A percentile compares a stretch with the other conserved stretches of the same genome.
Evolutionary conservation across 2,329 filamentous ascomycete species (phyloP).

Genomic region (Parafenestella ontariensis): DNA sequence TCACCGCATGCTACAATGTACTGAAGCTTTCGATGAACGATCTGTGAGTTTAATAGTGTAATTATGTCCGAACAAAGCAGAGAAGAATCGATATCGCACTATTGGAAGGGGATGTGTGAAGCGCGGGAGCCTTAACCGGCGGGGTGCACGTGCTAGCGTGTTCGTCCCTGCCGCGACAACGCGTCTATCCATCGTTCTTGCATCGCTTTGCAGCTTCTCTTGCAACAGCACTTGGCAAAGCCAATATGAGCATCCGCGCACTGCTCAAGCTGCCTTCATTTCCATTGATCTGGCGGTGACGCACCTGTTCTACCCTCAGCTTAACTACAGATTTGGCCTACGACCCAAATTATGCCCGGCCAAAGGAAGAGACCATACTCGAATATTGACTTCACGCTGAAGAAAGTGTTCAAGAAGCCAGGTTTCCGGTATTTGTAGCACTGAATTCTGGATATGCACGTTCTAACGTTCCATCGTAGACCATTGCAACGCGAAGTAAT

Average conservation of each 20-base stretch:
- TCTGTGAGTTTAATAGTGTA: background rate
- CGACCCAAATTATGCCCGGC: constrained; percentile 33
- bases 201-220: background rate
- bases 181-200: constrained; percentile 6
- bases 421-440: constrained; percentile 67
- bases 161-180: constrained; percentile 13
- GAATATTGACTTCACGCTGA: constrained; percentile 77
- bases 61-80: background rate
- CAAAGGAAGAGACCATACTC: constrained; percentile 39
- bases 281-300: background rate
- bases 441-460: accelerated
- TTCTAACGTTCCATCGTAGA: constrained; percentile 53
- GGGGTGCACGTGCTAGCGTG: constrained; percentile 30
- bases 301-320: background rate
- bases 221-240: background rate
- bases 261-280: background rate
- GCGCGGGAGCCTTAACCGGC: background rate
- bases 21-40: background rate
- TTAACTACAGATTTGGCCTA: background rate
- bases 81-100: too few species aligned
- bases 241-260: constrained; percentile 6
- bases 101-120: background rate
- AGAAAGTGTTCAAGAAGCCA: constrained; percentile 74
- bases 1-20: background rate
- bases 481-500: constrained; percentile 90